Evolutionary conservation across 202 grass and related monocot species (phyloP).

Genomic region (Musa balbisiana): DNA sequence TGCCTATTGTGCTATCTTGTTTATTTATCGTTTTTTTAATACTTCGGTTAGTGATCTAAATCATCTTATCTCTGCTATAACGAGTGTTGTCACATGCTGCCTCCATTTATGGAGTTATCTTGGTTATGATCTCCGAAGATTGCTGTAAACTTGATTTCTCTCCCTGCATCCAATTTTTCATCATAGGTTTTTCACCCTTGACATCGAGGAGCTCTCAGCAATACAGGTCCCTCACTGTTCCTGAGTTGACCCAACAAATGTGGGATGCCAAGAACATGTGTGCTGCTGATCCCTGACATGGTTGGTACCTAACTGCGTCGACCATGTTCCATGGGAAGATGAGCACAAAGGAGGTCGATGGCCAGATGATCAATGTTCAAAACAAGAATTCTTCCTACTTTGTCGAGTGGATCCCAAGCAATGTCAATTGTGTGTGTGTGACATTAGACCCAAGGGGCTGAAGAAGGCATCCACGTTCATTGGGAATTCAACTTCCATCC

Average conservation of each 20-base stretch:
- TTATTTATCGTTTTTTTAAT: not conserved
- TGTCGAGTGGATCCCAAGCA: conserved; percentile 90
- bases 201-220: conserved; percentile 4
- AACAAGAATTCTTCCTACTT: conserved; percentile 96
- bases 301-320: conserved; percentile 63
- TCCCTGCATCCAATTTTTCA: conserved; percentile 3
- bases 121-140: conserved; percentile 1
- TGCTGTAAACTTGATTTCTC: not conserved
- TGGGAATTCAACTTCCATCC: conserved; percentile 73
- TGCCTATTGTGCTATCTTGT: not conserved
- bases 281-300: conserved; percentile 69
- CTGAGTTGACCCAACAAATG: conserved; percentile 3
- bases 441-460: conserved; percentile 65
- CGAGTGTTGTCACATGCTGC: conserved; percentile 6
- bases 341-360: conserved; percentile 87
- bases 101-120: not conserved
- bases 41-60: not conserved
- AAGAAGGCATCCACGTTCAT: conserved; percentile 79
- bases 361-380: conserved; percentile 84
- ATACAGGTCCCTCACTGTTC: not conserved
- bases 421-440: conserved; percentile 69
- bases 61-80: conserved; percentile 6
- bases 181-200: conserved; percentile 5
- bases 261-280: conserved; percentile 42
- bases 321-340: conserved; percentile 88